A percentile compares a stretch with the other conserved stretches of the same genome.
phyloP scores from a whole-genome alignment of 2,329 filamentous ascomycete genomes.

The Fusarium haematococcum region DNA sequence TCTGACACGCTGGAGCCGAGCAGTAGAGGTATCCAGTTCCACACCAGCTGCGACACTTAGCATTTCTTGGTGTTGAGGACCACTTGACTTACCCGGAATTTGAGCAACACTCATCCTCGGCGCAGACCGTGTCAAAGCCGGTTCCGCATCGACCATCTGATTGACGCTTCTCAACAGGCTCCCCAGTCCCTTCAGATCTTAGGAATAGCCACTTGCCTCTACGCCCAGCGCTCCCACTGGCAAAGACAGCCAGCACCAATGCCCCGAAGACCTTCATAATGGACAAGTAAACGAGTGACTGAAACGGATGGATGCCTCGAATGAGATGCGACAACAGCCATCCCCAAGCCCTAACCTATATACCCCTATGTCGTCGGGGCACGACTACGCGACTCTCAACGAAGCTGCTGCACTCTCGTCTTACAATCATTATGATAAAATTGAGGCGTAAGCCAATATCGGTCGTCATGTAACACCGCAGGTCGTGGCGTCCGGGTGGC shows the following conservation, averaged over 20 bases:
- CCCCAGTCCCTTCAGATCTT: not conserved
- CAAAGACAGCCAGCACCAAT: conserved; percentile 12
- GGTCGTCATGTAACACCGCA: not conserved
- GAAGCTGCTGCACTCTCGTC: not conserved
- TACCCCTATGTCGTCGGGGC: not conserved
- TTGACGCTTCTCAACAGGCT: conserved; percentile 30
- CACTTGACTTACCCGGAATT: conserved; percentile 51
- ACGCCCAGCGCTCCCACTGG: not conserved
- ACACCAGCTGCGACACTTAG: conserved; percentile 60
- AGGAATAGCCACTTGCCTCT: not conserved
- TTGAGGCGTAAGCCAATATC: conserved; percentile 1
- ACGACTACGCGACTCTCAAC: not conserved
- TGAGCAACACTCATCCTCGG: conserved; percentile 55
- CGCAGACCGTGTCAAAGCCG: conserved; percentile 50
- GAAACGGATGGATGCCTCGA: conserved; percentile 35
- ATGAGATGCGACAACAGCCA: not conserved
- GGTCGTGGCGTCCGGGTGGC: not conserved
- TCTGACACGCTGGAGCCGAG: conserved; percentile 70
- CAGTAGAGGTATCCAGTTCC: conserved; percentile 68
- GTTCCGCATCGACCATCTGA: conserved; percentile 58
- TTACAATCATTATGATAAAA: not conserved
- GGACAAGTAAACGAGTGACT: conserved; percentile 34
- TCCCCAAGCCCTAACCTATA: not conserved
- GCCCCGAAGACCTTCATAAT: conserved; percentile 27
- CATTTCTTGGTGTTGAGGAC: not conserved